phyloP scores from a whole-genome alignment of 2,329 filamentous ascomycete species.

The Fusarium guadeloupense region DNA sequence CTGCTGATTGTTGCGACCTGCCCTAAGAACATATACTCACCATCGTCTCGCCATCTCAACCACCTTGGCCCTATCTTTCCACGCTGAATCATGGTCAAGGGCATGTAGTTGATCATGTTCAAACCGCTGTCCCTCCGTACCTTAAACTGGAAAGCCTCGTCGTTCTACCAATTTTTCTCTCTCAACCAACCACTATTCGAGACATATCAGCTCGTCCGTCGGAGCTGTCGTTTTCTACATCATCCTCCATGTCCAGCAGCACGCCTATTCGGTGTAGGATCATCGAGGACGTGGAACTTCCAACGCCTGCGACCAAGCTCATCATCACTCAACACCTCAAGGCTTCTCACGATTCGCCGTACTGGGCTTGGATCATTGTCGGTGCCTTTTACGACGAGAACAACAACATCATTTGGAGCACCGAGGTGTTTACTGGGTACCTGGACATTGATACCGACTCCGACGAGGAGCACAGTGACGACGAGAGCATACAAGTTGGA shows the following conservation, averaged over 20 bases:
- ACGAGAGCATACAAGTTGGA: slow-evolving; percentile 10
- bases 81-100: slow-evolving; percentile 21
- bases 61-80: not conserved
- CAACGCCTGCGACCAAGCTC: slow-evolving; percentile 57
- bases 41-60: not conserved
- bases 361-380: slow-evolving; percentile 59
- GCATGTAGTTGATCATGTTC: slow-evolving; percentile 14
- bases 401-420: slow-evolving; percentile 56
- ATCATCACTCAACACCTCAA: slow-evolving; percentile 56
- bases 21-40: slow-evolving; percentile 13
- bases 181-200: not conserved
- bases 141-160: slow-evolving; percentile 11
- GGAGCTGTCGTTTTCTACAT: not conserved
- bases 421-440: slow-evolving; percentile 53
- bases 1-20: not conserved
- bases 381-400: slow-evolving; percentile 58
- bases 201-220: not conserved
- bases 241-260: slow-evolving; percentile 37
- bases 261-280: slow-evolving; percentile 35
- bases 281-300: slow-evolving; percentile 49
- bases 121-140: not conserved
- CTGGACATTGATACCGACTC: slow-evolving; percentile 41
- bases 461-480: slow-evolving; percentile 33
- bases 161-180: not conserved
- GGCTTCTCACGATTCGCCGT: slow-evolving; percentile 44